phyloP scores from a whole-genome alignment of 2,329 filamentous ascomycete species.

The Fusarium sp. region DNA sequence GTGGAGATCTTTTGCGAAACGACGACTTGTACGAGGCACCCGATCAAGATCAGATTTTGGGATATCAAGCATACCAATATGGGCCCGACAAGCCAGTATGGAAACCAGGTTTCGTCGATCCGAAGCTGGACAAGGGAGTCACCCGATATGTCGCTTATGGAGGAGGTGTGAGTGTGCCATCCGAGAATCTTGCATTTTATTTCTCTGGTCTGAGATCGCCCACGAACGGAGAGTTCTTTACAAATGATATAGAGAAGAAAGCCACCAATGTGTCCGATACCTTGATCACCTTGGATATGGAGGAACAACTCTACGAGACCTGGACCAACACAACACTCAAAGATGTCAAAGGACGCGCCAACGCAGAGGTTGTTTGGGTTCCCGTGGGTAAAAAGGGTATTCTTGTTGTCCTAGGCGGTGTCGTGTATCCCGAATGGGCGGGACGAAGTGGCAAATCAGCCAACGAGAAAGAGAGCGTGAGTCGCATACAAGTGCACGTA shows the following conservation, averaged over 20 bases:
- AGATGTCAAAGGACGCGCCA: conserved; percentile 67
- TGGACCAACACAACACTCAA: conserved; percentile 70
- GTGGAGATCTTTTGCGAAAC: conserved; percentile 62
- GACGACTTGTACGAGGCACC: conserved; percentile 57
- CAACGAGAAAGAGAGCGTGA: conserved; percentile 53
- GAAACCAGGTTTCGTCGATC: conserved; percentile 58
- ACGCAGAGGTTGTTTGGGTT: conserved; percentile 78
- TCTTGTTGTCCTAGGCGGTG: conserved; percentile 82
- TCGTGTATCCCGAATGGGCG: conserved; percentile 69
- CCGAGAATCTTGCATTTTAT: conserved; percentile 79
- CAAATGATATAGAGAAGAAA: conserved; percentile 51
- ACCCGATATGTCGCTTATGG: conserved; percentile 76
- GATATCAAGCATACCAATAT: conserved; percentile 68
- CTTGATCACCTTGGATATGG: conserved; percentile 73
- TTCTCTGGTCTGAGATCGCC: conserved; percentile 73
- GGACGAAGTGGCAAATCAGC: conserved; percentile 44
- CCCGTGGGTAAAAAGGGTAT: conserved; percentile 83
- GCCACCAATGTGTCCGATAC: conserved; percentile 65
- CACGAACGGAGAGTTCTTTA: conserved; percentile 64
- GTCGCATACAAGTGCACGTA: conserved; percentile 25
- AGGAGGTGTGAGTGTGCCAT: conserved; percentile 73
- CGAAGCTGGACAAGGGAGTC: conserved; percentile 59
- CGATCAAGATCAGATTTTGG: conserved; percentile 58
- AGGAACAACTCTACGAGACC: conserved; percentile 59
- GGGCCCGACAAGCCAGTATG: conserved; percentile 61